Conservation (phyloP, 2,329 filamentous ascomycete genomes). For the Hyphodiscus sp. region DNA sequence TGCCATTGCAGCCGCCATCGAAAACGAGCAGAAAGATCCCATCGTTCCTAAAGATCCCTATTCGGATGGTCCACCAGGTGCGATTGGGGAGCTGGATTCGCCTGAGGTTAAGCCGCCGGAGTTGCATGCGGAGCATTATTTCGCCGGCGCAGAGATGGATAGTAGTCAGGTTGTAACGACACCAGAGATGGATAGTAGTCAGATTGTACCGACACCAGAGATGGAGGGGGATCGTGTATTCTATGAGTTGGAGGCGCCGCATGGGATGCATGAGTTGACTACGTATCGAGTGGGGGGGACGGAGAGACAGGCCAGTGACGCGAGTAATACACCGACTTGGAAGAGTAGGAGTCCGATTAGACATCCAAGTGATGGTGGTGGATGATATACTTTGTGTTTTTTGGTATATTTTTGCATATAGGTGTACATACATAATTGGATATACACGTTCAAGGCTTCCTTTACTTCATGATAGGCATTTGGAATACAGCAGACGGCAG, state of each 20-base stretch:
- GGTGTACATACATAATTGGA: neutral
- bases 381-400: neutral
- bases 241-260: neutral
- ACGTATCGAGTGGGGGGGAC: neutral
- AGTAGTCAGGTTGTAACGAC: too few relatives aligned
- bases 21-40: neutral
- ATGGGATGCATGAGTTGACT: neutral
- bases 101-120: neutral
- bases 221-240: neutral
- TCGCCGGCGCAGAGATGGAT: neutral
- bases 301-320: neutral
- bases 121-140: neutral
- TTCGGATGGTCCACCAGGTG: too few relatives aligned
- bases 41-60: neutral
- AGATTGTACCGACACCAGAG: neutral
- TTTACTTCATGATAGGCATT: too few relatives aligned
- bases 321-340: neutral
- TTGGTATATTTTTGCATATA: neutral
- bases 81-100: neutral
- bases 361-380: neutral
- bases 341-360: neutral
- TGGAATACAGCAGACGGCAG: too few relatives aligned
- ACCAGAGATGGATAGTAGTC: neutral
- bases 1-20: neutral
- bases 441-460: neutral